phyloP scores from a whole-genome alignment of 2,329 filamentous ascomycete genomes.

The Botrytis cinerea region DNA sequence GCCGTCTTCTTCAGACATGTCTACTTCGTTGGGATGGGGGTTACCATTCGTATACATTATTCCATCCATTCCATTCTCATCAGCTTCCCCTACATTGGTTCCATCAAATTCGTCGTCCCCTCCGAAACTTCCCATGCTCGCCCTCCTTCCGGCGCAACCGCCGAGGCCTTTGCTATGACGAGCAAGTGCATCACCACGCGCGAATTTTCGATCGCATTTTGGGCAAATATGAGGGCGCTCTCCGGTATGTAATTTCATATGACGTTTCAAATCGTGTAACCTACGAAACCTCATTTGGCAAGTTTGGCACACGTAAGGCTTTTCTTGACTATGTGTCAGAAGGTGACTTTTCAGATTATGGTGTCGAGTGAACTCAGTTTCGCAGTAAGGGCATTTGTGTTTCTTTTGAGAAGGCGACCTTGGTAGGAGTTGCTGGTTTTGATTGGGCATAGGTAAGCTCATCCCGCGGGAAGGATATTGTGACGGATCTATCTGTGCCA shows the following conservation, averaged over 20 bases:
- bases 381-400: conserved; percentile 95
- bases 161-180: conserved; percentile 94
- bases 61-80: conserved; percentile 59
- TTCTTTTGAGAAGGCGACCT: conserved; percentile 80
- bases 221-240: conserved; percentile 94
- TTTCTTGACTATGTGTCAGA: conserved; percentile 96
- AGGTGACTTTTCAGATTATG: conserved; percentile 98
- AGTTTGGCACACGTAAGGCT: conserved; percentile 92
- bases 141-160: conserved; percentile 87
- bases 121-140: conserved; percentile 81
- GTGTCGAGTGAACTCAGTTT: conserved; percentile 94
- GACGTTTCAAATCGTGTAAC: conserved; percentile 91
- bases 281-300: conserved; percentile 91
- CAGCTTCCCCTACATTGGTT: conserved; percentile 52
- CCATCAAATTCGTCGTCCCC: conserved; percentile 73
- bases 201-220: conserved; percentile 93
- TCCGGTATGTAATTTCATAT: conserved; percentile 94
- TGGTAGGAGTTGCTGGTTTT: conserved; percentile 51
- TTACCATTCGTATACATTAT: conserved; percentile 50
- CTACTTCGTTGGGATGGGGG: conserved; percentile 61
- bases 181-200: conserved; percentile 89
- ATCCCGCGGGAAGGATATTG: conserved; percentile 50
- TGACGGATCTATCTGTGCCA: conserved; percentile 34
- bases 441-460: conserved; percentile 58
- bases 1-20: conserved; percentile 59